Base-by-base conservation (phyloP, 2,329 filamentous ascomycete genomes). In the Monosporascus sp. region DNA sequence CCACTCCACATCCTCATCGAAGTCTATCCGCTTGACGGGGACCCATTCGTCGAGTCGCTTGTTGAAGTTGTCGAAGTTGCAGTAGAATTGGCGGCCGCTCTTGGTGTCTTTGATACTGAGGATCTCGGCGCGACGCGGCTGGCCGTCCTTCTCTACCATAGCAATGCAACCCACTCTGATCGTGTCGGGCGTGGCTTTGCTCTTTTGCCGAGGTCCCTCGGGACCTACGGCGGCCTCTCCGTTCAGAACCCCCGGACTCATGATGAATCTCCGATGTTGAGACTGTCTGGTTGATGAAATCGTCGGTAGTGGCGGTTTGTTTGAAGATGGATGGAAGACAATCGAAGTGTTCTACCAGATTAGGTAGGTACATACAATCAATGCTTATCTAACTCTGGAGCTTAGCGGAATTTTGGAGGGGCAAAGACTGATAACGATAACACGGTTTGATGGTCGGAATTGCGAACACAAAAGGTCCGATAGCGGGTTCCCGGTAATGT, bases 11-110 rank as follows among this genome's bases (percentile, higher is more conserved):
- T 97, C 92, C 61, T 91, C 86, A 1, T 82, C 78, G 54, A 99
- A 86, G 69, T 97, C 91, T 61, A 99, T 90, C 37, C 94, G 84
- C 37, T 83, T 79, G 31, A 88, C 82, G 2, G 88, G 80, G 9
- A 99, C 86, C 94, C 94, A 99, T 77, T 99, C 94, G 75, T 82
- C 77, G 14, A 83, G 72, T 60, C 79, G 80, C 72, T 97, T 97
- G 75, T 97, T 97, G 82, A 97, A 97, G 66, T 96, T 95, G 67
- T 96, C 91, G 70, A 97, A 97, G 71, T 97, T 96, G 65, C 96
- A 95, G 72, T 97, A 97, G 68, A 93, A 97, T 52, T 90, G 88
- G 40, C 90, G 87, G 17, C 88, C 87, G 65, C 90, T 93, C 71
- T 95, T 95, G 22, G 90, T 88, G 55, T 92, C 90, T 66, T 90